A percentile compares a stretch with the other conserved stretches of the same genome.
These are phyloP conservation scores for Exophiala mesophila DNA, from an alignment of 2,329 filamentous ascomycete genomes.

Conservation along the genomic window DNA sequence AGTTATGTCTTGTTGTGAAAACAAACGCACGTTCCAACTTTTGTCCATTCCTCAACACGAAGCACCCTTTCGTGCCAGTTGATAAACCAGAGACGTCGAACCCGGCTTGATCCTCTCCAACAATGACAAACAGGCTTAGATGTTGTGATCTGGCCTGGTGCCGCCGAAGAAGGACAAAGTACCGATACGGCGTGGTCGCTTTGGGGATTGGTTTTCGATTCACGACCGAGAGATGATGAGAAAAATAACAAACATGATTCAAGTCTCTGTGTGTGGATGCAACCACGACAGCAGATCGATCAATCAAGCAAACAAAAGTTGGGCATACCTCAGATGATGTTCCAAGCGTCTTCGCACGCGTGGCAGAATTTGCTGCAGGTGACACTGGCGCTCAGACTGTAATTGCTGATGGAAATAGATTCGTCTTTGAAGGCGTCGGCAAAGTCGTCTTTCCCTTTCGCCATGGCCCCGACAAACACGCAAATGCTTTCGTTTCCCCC, in stretches of 20 bases:
- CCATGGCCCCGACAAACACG: constrained; percentile 98
- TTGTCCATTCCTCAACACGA: constrained; percentile 54
- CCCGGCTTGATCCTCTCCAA: too few relatives aligned
- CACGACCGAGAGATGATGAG: too few relatives aligned
- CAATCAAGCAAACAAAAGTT: not conserved
- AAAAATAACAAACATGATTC: too few relatives aligned
- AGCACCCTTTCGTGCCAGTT: too few relatives aligned
- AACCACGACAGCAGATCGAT: not conserved
- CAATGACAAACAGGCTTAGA: constrained; percentile 54
- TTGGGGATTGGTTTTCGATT: too few relatives aligned
- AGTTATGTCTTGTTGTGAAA: constrained; percentile 78
- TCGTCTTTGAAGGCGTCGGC: constrained; percentile 93
- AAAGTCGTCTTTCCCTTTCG: constrained; percentile 92
- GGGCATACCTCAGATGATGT: constrained; percentile 64
- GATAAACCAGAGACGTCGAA: too few relatives aligned
- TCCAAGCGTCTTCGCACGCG: constrained; percentile 93
- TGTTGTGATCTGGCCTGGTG: constrained; percentile 64
- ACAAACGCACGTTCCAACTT: constrained; percentile 65
- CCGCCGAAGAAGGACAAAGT: too few relatives aligned
- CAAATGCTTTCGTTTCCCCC: constrained; percentile 86
- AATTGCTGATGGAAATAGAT: constrained; percentile 97
- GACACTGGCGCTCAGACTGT: constrained; percentile 92
- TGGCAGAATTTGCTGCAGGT: constrained; percentile 99
- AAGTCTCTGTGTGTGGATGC: too few relatives aligned
- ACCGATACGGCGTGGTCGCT: too few relatives aligned